phyloP scores from a whole-genome alignment of 148 eudicot species.

The Vaccinium myrtillus region DNA sequence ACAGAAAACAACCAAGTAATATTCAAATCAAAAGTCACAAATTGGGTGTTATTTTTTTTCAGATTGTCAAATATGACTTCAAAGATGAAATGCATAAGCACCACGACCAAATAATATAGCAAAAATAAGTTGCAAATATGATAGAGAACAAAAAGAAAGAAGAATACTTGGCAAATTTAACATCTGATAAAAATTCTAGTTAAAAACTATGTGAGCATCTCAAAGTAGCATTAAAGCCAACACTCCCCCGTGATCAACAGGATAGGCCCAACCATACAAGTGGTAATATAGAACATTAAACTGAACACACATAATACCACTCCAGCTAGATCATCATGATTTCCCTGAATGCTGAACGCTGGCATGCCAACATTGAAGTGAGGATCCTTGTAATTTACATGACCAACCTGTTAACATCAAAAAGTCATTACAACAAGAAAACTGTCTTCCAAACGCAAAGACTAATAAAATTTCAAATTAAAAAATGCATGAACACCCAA shows the following conservation, averaged over 20 bases:
- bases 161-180: not conserved
- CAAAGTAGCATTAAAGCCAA: not conserved
- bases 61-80: not conserved
- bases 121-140: not conserved
- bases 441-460: not conserved
- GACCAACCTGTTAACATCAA: constrained; percentile 65
- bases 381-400: constrained; percentile 98
- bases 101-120: not conserved
- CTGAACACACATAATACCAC: constrained; percentile 59
- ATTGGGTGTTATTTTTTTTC: not conserved
- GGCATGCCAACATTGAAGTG: constrained; percentile 99
- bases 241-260: not conserved
- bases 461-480: not conserved
- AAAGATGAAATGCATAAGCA: not conserved
- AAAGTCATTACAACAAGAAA: constrained; percentile 9
- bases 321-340: constrained; percentile 99
- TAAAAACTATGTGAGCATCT: not conserved
- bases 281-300: not conserved
- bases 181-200: not conserved
- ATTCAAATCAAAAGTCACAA: not conserved
- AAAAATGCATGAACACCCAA: not conserved
- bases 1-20: not conserved
- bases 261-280: not conserved
- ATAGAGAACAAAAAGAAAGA: not conserved
- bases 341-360: constrained; percentile 98